Evolutionary conservation across 768 basidiomycete genomes (phyloP).

Genomic region (Leccinum sublutescens): DNA sequence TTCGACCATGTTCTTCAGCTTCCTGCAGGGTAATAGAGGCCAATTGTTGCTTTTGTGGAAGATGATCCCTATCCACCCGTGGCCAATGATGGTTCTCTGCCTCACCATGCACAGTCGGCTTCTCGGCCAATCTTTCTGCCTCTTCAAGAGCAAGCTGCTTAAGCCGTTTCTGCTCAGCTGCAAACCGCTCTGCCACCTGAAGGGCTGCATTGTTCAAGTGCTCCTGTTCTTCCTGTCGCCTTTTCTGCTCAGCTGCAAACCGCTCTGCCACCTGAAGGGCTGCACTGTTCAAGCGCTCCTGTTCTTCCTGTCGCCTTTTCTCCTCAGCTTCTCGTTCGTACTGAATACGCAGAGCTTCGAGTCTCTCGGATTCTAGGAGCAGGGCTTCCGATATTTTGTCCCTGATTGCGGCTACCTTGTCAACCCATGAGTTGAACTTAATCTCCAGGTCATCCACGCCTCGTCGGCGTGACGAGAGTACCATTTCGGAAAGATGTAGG

Average conservation of each 20-base stretch:
- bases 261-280: no score
- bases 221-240: slow-evolving; percentile 16
- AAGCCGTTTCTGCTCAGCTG: slow-evolving; percentile 28
- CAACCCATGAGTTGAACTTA: slow-evolving; percentile 48
- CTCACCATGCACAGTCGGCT: slow-evolving; percentile 20
- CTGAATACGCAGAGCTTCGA: slow-evolving; percentile 37
- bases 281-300: slow-evolving; percentile 24
- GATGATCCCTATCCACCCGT: slow-evolving; percentile 11
- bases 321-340: slow-evolving; percentile 29
- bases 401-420: slow-evolving; percentile 32
- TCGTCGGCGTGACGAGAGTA: slow-evolving; percentile 49
- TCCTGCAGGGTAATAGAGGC: not conserved
- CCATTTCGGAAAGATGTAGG: slow-evolving; percentile 41
- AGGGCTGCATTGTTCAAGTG: slow-evolving; percentile 35
- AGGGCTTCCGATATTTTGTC: slow-evolving; percentile 39
- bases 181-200: slow-evolving; percentile 33
- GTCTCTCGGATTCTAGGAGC: slow-evolving; percentile 41
- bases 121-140: slow-evolving; percentile 9
- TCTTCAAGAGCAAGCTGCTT: slow-evolving; percentile 17
- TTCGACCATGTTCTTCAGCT: slow-evolving; percentile 1
- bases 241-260: slow-evolving; percentile 18
- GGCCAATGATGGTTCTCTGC: slow-evolving; percentile 25
- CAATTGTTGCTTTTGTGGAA: slow-evolving; percentile 3
- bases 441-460: slow-evolving; percentile 52
- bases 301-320: slow-evolving; percentile 17